These are phyloP conservation scores for Phytopythium ostracodes DNA, from an alignment of 352 stramenopile genomes.

Conservation along the genomic window DNA sequence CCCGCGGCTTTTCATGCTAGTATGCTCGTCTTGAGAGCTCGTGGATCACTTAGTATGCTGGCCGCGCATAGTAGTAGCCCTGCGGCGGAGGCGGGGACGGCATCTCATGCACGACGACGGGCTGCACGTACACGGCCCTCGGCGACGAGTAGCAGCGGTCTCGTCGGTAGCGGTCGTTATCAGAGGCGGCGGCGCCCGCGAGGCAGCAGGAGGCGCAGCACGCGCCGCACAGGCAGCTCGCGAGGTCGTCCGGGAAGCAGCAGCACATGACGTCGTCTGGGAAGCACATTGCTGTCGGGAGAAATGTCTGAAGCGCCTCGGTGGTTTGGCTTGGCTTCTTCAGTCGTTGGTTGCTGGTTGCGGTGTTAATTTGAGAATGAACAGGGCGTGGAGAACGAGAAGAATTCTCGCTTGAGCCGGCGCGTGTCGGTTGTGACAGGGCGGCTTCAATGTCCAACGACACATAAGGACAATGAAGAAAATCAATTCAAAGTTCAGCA, in stretches of 20 bases:
- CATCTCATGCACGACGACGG: conserved; percentile 24
- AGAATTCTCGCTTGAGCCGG: not conserved
- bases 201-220: conserved; percentile 22
- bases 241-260: conserved; percentile 17
- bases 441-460: not conserved
- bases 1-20: not conserved
- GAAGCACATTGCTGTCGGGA: conserved; percentile 15
- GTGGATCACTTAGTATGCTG: not conserved
- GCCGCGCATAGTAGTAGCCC: conserved; percentile 19
- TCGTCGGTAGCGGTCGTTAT: conserved; percentile 18
- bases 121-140: conserved; percentile 32
- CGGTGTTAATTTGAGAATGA: conserved; percentile 11
- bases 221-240: conserved; percentile 21
- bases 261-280: conserved; percentile 4
- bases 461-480: not conserved
- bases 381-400: not conserved
- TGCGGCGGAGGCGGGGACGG: conserved; percentile 15
- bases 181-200: conserved; percentile 11
- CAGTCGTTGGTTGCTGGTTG: not conserved
- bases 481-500: not conserved
- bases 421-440: conserved; percentile 1
- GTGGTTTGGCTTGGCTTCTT: not conserved
- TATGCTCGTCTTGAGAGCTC: no score
- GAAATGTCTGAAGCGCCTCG: not conserved
- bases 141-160: conserved; percentile 15